phyloP scores from a whole-genome alignment of 805 yeast species.

The Blastobotrys mokoenaii region DNA sequence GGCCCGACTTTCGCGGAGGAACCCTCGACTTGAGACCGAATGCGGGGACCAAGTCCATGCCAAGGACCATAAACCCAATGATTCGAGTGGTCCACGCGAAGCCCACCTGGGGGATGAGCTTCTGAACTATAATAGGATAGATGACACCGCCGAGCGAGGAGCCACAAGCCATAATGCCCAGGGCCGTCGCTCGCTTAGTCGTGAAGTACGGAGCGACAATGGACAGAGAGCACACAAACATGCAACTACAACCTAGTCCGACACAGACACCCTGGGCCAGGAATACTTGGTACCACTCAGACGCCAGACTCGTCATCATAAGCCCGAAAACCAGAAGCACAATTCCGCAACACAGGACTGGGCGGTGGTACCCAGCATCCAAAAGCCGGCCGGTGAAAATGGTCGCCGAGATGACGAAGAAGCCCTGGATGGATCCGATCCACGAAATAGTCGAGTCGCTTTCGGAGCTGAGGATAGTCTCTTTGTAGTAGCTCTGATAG shows the following conservation, averaged over 20 bases:
- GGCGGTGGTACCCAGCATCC: slow-evolving; percentile 22
- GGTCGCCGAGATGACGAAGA: slow-evolving; percentile 20
- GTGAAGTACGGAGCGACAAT: slow-evolving; percentile 39
- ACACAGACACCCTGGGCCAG: slow-evolving; percentile 43
- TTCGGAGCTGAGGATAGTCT: slow-evolving; percentile 18
- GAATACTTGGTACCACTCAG: slow-evolving; percentile 41
- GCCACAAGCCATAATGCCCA: slow-evolving; percentile 40
- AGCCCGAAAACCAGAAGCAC: slow-evolving; percentile 21
- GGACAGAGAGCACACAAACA: slow-evolving; percentile 38
- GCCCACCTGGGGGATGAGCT: slow-evolving; percentile 36
- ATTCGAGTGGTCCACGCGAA: slow-evolving; percentile 42
- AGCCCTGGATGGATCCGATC: slow-evolving; percentile 29
- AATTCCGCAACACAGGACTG: slow-evolving; percentile 18
- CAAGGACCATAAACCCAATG: slow-evolving; percentile 35
- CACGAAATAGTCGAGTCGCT: slow-evolving; percentile 27
- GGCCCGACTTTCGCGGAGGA: slow-evolving; percentile 21
- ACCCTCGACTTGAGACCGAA: slow-evolving; percentile 18
- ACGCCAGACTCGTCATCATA: slow-evolving; percentile 29
- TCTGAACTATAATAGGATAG: slow-evolving; percentile 40
- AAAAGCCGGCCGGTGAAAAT: slow-evolving; percentile 24
- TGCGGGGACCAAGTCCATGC: slow-evolving; percentile 17
- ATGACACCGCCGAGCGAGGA: slow-evolving; percentile 43
- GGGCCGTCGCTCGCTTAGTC: slow-evolving; percentile 35
- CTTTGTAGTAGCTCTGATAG: slow-evolving; percentile 23
- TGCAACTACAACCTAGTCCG: slow-evolving; percentile 37